Base-by-base conservation (phyloP, 306 rosid species). In the Cyamopsis tetragonoloba region DNA sequence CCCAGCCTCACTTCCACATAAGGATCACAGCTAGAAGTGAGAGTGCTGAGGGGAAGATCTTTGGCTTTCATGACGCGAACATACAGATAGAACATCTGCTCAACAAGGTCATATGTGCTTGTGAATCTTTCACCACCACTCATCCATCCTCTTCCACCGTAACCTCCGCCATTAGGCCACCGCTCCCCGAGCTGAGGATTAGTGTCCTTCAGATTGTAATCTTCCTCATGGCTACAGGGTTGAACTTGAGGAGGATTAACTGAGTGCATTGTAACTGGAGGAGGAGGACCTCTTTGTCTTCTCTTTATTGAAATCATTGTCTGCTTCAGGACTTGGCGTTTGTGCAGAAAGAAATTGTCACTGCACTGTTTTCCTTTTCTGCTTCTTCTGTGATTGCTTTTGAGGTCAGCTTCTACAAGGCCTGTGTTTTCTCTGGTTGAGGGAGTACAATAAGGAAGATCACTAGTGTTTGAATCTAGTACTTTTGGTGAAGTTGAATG, bases 1-100 rank as follows among this genome's bases (percentile, higher is more conserved):
- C 98, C 98, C 32, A 92, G 67, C 75, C 83, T 89, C 23, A 92
- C 96, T 65, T 92, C 98, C 72, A 86, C 96, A 0, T 92, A 92
- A 66, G 98, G 96, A 81, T 93, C 98, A 63, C 91, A 83, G 31
- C 87, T 87, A 34, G 85, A 88, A 0, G 91, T 82, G 46, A 89
- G 75, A 59, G 62, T 50, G 47, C 91, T 70, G 1, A 83, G 61
- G n/a, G 96, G 88, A 34, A 93, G 95, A 75, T 90, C 91, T 72
- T 76, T 88, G 26, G 91, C 97, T 74, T 86, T 93, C 59, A 85
- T 85, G 3, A 93, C 87, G 0, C 95, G 85, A 39, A 93, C 91
- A 15, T 86, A 93, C 2, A 93, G 85, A 82, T 86, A 86, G 42
- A 81, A 83, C 95, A 78, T 86, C 76, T 89, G 96, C 85, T 93